A percentile compares a stretch with the other conserved stretches of the same genome.
phyloP scores from a whole-genome alignment of 2,329 filamentous ascomycete genomes.

The Fusarium succisae region DNA sequence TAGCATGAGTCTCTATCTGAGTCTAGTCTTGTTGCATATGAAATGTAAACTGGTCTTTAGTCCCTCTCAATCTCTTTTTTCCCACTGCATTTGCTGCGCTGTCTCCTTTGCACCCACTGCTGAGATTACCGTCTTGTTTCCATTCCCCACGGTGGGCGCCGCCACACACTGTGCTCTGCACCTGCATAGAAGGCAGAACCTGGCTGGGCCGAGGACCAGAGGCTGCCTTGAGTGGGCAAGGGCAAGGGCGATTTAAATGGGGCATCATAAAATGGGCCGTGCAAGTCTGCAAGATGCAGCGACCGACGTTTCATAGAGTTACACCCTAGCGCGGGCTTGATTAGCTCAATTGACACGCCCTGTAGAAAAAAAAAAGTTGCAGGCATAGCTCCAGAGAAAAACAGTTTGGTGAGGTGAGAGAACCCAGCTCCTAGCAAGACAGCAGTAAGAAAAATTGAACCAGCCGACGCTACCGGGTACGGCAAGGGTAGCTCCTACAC shows the following conservation, averaged over 20 bases:
- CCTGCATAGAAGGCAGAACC: slow-evolving; percentile 37
- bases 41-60: not conserved
- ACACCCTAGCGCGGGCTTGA: slow-evolving; percentile 25
- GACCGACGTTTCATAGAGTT: slow-evolving; percentile 37
- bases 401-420: not conserved
- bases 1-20: slow-evolving; percentile 8
- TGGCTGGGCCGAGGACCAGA: slow-evolving; percentile 39
- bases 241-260: slow-evolving; percentile 35
- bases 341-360: slow-evolving; percentile 20
- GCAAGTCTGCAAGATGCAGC: slow-evolving; percentile 34
- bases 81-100: slow-evolving; percentile 4
- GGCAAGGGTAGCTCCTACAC: slow-evolving; percentile 37
- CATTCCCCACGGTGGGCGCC: slow-evolving; percentile 41
- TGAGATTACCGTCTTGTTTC: slow-evolving; percentile 46
- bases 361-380: not conserved
- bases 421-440: not conserved
- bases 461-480: slow-evolving; percentile 41
- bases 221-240: slow-evolving; percentile 23
- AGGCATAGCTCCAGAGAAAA: not conserved
- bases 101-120: slow-evolving; percentile 25
- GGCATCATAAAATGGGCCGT: slow-evolving; percentile 16
- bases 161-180: slow-evolving; percentile 41
- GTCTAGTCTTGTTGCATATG: slow-evolving; percentile 4
- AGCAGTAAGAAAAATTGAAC: slow-evolving; percentile 28
- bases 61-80: slow-evolving; percentile 20